Conservation (phyloP, 345 rosid genomes). For the Bruguiera parviflora region DNA sequence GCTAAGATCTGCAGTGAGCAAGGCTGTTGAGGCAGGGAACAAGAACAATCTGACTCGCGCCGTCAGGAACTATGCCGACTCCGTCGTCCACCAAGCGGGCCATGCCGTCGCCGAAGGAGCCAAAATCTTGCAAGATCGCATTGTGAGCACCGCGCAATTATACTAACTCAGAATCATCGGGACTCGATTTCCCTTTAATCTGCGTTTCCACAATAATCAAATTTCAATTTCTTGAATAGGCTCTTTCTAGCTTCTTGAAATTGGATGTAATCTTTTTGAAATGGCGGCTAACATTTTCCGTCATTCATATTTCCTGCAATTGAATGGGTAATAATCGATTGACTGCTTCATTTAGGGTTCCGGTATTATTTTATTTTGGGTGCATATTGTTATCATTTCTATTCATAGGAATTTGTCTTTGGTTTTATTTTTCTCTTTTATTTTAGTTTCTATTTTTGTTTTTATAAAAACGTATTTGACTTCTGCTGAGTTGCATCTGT, state of each 20-base stretch:
- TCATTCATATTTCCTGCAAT: too few relatives aligned
- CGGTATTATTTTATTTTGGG: neutral
- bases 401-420: neutral
- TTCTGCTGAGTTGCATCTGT: neutral
- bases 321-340: neutral
- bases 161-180: neutral
- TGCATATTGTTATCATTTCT: neutral
- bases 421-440: neutral
- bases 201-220: neutral
- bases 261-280: too few relatives aligned
- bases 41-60: slow-evolving; percentile 86
- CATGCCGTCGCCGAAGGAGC: slow-evolving; percentile 98
- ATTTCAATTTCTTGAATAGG: neutral
- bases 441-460: neutral
- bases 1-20: slow-evolving; percentile 82
- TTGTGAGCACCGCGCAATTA: slow-evolving; percentile 39
- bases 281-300: too few relatives aligned
- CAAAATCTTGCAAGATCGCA: slow-evolving; percentile 90
- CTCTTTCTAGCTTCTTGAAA: too few relatives aligned
- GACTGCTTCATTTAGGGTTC: neutral
- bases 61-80: slow-evolving; percentile 83
- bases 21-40: slow-evolving; percentile 96
- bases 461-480: too few relatives aligned
- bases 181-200: neutral
- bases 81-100: slow-evolving; percentile 96